phyloP scores from a whole-genome alignment of 176 grass and related monocot species.

The Musa schizocarpa region DNA sequence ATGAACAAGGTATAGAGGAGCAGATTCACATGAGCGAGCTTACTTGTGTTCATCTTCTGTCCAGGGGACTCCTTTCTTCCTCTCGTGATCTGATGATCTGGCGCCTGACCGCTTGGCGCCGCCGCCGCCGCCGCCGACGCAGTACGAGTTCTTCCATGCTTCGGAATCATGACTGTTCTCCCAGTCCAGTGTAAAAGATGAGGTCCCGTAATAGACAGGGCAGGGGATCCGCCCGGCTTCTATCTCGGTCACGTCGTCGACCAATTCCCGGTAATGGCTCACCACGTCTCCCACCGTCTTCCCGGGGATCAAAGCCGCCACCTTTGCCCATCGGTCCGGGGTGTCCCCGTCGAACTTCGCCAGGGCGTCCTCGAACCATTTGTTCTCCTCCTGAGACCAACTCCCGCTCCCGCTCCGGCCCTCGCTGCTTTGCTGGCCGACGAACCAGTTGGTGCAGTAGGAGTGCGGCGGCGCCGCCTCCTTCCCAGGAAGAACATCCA shows the following conservation, averaged over 20 bases:
- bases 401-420: neutral
- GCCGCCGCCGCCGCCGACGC: slow-evolving; percentile 10
- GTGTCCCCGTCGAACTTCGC: slow-evolving; percentile 36
- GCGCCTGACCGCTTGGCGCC: slow-evolving; percentile 31
- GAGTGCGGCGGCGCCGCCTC: slow-evolving; percentile 30
- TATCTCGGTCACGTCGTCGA: slow-evolving; percentile 62
- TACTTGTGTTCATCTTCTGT: slow-evolving; percentile 90
- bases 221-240: slow-evolving; percentile 45
- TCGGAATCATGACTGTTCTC: slow-evolving; percentile 18
- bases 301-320: slow-evolving; percentile 56
- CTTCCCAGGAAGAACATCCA: slow-evolving; percentile 44
- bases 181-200: slow-evolving; percentile 63
- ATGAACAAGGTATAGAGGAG: neutral
- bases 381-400: slow-evolving; percentile 85
- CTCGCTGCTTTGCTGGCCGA: neutral
- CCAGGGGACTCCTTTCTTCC: slow-evolving; percentile 96
- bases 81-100: slow-evolving; percentile 59
- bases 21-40: slow-evolving; percentile 10
- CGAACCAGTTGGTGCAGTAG: slow-evolving; percentile 23
- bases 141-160: slow-evolving; percentile 33
- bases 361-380: slow-evolving; percentile 67
- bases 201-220: slow-evolving; percentile 19
- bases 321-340: slow-evolving; percentile 47
- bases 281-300: slow-evolving; percentile 50
- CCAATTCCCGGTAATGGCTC: slow-evolving; percentile 49